Evolutionary conservation across 345 rosid species (phyloP).

Genomic region (Gossypium raimondii): DNA sequence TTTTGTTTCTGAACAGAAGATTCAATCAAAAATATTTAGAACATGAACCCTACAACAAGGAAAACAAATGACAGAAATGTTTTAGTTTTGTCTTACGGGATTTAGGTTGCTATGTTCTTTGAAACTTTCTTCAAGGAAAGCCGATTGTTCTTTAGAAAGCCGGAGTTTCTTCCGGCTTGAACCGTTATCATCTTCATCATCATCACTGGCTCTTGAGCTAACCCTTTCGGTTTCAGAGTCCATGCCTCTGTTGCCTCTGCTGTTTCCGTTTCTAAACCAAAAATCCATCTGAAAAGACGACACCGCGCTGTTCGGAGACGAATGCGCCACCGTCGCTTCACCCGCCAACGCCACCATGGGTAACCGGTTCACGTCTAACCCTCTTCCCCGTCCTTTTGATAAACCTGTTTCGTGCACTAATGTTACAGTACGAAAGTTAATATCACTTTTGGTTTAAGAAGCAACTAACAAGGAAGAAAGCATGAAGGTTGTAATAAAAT

Average conservation of each 20-base stretch:
- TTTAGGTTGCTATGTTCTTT: conserved; percentile 81
- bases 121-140: conserved; percentile 92
- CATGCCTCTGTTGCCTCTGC: conserved; percentile 43
- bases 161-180: conserved; percentile 84
- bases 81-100: conserved; percentile 52
- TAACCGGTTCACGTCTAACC: conserved; percentile 48
- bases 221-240: conserved; percentile 51
- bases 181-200: conserved; percentile 90
- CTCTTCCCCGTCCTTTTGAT: conserved; percentile 29
- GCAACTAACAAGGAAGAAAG: neutral
- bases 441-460: neutral
- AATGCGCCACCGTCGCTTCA: conserved; percentile 47
- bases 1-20: conserved; percentile 57
- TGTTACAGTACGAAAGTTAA: conserved; percentile 11
- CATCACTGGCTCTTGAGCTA: conserved; percentile 72
- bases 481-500: neutral
- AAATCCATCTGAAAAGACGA: conserved; percentile 86
- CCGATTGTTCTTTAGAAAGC: conserved; percentile 85
- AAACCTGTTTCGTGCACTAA: conserved; percentile 38
- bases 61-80: neutral
- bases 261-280: conserved; percentile 43
- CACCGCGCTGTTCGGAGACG: conserved; percentile 78
- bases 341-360: conserved; percentile 26
- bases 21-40: neutral
- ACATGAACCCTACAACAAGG: neutral